Conservation (phyloP, 345 rosid species). For the Lumnitzera littorea region DNA sequence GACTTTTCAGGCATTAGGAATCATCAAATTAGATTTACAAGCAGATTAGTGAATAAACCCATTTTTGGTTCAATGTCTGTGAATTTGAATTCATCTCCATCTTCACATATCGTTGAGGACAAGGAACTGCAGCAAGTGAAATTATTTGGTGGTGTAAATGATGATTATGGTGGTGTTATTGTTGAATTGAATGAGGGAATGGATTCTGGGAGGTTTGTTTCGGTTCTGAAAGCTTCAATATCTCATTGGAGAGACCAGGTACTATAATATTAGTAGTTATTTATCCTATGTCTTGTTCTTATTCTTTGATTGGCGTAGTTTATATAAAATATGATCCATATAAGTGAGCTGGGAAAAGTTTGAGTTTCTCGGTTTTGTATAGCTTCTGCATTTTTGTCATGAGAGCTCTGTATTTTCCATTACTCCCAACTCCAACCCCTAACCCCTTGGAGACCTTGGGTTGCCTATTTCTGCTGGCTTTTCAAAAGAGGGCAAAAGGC, state of each 20-base stretch:
- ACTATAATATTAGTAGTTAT: not conserved
- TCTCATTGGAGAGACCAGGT: slow-evolving; percentile 71
- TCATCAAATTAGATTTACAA: too few species aligned
- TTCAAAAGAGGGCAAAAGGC: too few species aligned
- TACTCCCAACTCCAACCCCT: too few species aligned
- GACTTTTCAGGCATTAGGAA: too few species aligned
- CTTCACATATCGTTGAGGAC: not conserved
- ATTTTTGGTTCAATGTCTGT: not conserved
- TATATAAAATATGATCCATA: not conserved
- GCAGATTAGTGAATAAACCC: not conserved
- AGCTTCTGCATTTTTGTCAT: too few species aligned
- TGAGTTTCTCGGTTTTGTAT: too few species aligned
- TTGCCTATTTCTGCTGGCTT: too few species aligned
- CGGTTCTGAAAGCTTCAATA: slow-evolving; percentile 50
- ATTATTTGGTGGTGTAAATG: slow-evolving; percentile 36
- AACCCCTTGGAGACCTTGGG: too few species aligned
- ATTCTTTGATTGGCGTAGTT: not conserved
- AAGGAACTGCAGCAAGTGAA: slow-evolving; percentile 10
- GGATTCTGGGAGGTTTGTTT: slow-evolving; percentile 44
- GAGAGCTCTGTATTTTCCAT: too few species aligned
- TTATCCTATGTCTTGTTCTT: not conserved
- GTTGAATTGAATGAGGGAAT: slow-evolving; percentile 51
- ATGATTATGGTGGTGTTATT: slow-evolving; percentile 71
- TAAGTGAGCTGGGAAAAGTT: too few species aligned
- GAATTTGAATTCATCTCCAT: not conserved